phyloP scores from a whole-genome alignment of 257 asterid genomes.

The Lycium ferocissimum region DNA sequence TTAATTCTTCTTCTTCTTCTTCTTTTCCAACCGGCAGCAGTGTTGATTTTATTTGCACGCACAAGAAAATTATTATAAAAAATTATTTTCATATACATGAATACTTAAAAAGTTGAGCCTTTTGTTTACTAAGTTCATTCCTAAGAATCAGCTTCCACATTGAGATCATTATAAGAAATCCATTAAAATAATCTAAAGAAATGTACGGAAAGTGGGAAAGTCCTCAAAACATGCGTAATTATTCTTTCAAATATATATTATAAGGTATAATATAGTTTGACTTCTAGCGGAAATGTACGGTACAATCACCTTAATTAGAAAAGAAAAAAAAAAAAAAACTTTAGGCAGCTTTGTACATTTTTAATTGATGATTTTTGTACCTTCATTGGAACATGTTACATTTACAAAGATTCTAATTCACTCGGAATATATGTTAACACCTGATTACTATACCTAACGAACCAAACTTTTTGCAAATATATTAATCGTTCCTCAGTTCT shows the following conservation, averaged over 20 bases:
- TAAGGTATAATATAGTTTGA: conserved; percentile 12
- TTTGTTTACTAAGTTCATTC: background rate
- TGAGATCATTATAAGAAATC: background rate
- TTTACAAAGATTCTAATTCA: conserved; percentile 50
- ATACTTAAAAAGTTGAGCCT: background rate
- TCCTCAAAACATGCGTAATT: conserved; percentile 20
- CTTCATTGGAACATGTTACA: conserved; percentile 45
- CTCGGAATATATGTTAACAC: conserved; percentile 54
- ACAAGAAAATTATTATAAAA: no score
- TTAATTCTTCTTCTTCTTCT: no score
- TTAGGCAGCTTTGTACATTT: background rate
- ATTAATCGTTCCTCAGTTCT: conserved; percentile 34
- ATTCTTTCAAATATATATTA: conserved; percentile 11
- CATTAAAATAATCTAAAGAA: background rate
- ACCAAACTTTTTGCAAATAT: conserved; percentile 35
- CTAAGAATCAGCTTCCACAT: background rate
- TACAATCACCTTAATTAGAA: conserved; percentile 1
- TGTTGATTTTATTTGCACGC: no score
- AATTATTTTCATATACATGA: background rate
- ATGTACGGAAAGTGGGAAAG: background rate
- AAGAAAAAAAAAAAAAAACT: background rate
- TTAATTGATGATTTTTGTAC: conserved; percentile 14
- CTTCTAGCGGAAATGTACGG: conserved; percentile 21
- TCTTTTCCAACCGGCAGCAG: no score
- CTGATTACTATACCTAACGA: conserved; percentile 50